Percentiles rank a stretch among this genome's conserved stretches.
phyloP scores from a whole-genome alignment of 805 yeast genomes.

The Barnettozyma sp. region DNA sequence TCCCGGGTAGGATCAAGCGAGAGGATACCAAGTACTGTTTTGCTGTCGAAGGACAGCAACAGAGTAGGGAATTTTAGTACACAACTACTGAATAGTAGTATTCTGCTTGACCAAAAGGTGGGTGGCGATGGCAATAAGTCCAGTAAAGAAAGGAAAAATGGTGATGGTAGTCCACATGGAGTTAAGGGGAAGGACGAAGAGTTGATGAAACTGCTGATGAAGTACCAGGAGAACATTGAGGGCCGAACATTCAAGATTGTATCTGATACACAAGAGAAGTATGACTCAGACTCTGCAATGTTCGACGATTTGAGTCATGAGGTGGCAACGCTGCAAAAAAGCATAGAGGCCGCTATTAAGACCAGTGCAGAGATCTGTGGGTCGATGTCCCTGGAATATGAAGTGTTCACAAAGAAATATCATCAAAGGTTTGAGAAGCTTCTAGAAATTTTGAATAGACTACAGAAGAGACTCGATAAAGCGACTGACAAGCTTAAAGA shows the following conservation, averaged over 20 bases:
- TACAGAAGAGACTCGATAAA: background rate
- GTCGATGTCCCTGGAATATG: background rate
- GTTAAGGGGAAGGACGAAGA: constrained; percentile 1
- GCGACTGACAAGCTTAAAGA: background rate
- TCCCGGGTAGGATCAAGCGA: background rate
- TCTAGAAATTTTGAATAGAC: background rate
- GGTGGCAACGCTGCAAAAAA: background rate
- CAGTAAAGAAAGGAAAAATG: too few relatives aligned
- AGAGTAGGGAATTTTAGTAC: too few relatives aligned
- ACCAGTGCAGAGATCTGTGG: background rate
- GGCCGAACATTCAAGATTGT: constrained; percentile 1
- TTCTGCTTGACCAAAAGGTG: too few relatives aligned
- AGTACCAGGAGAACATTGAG: constrained; percentile 1
- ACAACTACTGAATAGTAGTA: too few relatives aligned
- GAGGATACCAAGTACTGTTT: background rate
- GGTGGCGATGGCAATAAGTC: too few relatives aligned
- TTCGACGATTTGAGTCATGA: background rate
- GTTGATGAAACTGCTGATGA: background rate
- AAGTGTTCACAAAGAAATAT: background rate
- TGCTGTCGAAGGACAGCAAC: background rate
- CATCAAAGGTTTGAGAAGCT: background rate
- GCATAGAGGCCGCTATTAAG: background rate
- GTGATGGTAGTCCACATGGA: too few relatives aligned
- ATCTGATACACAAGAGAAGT: constrained; percentile 3
- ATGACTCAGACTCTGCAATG: background rate